Conservation (phyloP, 1,284 basidiomycete genomes). For the Phellopilus nigrolimitatus region DNA sequence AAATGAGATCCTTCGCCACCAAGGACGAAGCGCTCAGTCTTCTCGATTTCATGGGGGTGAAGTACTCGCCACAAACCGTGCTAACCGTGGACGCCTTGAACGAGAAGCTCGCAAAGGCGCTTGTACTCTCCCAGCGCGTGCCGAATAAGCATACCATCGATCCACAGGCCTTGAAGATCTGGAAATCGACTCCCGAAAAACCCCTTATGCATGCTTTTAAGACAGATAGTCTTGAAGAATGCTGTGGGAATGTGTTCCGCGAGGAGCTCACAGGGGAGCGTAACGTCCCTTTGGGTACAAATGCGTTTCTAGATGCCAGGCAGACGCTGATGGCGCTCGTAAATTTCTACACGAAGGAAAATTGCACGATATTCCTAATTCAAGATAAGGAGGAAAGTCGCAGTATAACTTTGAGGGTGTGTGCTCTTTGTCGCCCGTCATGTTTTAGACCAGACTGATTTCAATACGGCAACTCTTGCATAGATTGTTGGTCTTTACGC, state of each 20-base stretch:
- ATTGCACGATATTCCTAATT: not conserved
- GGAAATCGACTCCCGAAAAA: not conserved
- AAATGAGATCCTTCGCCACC: not conserved
- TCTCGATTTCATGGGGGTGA: slow-evolving; percentile 5
- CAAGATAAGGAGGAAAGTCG: not conserved
- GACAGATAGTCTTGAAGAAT: not conserved
- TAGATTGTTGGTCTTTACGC: not conserved
- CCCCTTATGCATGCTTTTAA: slow-evolving; percentile 2
- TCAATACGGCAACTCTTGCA: not conserved
- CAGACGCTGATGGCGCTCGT: slow-evolving; percentile 32
- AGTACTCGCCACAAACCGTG: slow-evolving; percentile 3
- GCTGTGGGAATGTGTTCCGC: not conserved
- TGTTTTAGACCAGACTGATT: no score
- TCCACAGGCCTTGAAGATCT: not conserved
- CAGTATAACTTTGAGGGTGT: not conserved
- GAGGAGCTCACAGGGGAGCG: not conserved
- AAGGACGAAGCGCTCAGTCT: not conserved
- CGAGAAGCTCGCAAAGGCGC: slow-evolving; percentile 7
- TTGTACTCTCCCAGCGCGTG: slow-evolving; percentile 7
- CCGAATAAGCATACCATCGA: not conserved
- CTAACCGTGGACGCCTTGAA: not conserved
- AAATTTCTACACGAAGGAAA: slow-evolving; percentile 24
- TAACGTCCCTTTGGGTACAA: slow-evolving; percentile 11
- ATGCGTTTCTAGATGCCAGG: slow-evolving; percentile 35
- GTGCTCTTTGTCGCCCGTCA: no score